phyloP scores from a whole-genome alignment of 805 yeast species.

The Maudiozyma barnettii region DNA sequence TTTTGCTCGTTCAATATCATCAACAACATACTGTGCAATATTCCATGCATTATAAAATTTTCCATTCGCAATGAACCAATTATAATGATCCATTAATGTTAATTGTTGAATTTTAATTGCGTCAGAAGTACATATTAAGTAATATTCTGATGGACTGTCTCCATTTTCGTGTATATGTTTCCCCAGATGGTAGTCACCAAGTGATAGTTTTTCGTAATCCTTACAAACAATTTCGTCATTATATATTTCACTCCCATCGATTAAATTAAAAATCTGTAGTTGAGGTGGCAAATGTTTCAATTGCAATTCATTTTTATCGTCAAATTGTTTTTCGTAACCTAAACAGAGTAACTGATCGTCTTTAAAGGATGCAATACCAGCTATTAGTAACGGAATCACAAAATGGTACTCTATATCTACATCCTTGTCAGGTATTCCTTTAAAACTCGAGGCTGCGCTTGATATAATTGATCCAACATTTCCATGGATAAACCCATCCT shows the following conservation, averaged over 20 bases:
- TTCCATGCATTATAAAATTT: slow-evolving; percentile 67
- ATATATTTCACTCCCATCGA: slow-evolving; percentile 60
- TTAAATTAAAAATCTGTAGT: slow-evolving; percentile 53
- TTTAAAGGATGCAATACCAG: slow-evolving; percentile 70
- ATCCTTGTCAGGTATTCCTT: slow-evolving; percentile 34
- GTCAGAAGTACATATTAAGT: slow-evolving; percentile 70
- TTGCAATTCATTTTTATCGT: slow-evolving; percentile 24
- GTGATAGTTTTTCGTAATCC: slow-evolving; percentile 48
- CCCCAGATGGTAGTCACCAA: slow-evolving; percentile 72
- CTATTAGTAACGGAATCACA: slow-evolving; percentile 41
- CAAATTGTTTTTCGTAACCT: slow-evolving; percentile 14
- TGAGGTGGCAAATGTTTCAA: slow-evolving; percentile 53
- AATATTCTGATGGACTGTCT: slow-evolving; percentile 38
- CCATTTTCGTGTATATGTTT: slow-evolving; percentile 35
- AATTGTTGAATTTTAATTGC: slow-evolving; percentile 67
- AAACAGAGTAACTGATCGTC: slow-evolving; percentile 53
- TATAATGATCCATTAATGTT: slow-evolving; percentile 56
- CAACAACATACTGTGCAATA: slow-evolving; percentile 51
- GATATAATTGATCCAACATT: slow-evolving; percentile 28
- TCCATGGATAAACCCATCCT: slow-evolving; percentile 1
- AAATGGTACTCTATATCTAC: slow-evolving; percentile 32
- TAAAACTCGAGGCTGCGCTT: slow-evolving; percentile 39
- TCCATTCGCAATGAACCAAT: slow-evolving; percentile 57
- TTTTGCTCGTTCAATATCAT: slow-evolving; percentile 40
- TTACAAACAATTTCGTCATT: slow-evolving; percentile 70